Conservation (phyloP, 257 asterid genomes). For the Solanum neorickii region DNA sequence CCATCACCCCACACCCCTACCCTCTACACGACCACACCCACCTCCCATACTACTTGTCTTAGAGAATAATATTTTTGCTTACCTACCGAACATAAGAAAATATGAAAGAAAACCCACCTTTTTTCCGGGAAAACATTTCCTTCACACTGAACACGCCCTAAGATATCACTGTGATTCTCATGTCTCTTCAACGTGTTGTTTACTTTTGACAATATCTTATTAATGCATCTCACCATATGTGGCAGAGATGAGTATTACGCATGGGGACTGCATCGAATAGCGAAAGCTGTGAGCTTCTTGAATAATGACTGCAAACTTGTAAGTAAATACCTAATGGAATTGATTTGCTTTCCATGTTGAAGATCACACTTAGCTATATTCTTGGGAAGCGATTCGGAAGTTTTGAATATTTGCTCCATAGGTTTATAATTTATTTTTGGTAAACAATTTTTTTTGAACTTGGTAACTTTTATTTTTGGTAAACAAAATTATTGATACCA, state of each 20-base stretch:
- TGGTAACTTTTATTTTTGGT: background rate
- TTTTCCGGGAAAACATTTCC: background rate
- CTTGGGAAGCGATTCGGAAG: background rate
- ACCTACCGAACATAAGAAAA: background rate
- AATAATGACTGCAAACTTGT: slow-evolving; percentile 97
- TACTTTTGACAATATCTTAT: background rate
- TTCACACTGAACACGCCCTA: background rate
- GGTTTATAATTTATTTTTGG: background rate
- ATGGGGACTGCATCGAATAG: slow-evolving; percentile 96
- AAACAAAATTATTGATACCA: background rate
- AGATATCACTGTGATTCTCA: background rate
- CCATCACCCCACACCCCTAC: background rate
- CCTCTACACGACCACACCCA: background rate
- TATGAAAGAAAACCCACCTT: background rate
- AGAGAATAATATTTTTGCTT: background rate
- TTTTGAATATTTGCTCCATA: background rate
- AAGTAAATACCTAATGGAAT: slow-evolving; percentile 13
- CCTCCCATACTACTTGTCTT: background rate
- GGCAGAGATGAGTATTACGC: slow-evolving; percentile 90
- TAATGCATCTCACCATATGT: background rate
- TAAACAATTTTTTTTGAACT: background rate
- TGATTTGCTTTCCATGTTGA: background rate
- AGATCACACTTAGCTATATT: background rate
- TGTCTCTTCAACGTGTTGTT: background rate
- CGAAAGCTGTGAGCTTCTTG: slow-evolving; percentile 97